Evolutionary conservation across 768 basidiomycete genomes (phyloP), one percentile per base, ranked within the genome.

Genomic region (Strobilomyces confusus): DNA sequence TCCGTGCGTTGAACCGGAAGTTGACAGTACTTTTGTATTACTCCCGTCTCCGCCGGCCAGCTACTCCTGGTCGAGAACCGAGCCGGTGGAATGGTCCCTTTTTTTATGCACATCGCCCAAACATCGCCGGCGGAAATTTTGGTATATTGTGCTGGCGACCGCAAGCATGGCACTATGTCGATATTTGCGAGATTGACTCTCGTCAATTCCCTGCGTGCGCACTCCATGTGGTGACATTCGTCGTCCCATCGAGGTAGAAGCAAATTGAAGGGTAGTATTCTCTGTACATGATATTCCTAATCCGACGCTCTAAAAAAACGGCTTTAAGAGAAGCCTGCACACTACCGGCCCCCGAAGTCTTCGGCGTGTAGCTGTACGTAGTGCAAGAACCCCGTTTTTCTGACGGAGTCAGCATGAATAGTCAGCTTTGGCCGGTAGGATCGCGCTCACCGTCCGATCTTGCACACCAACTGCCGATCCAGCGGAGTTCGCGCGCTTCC

Each of bases 331-430:
- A 6, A 8, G 29, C 29, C 29, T 9, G 9, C 23, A 25, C 17
- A 11, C 50, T 7, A 63, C 29, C 43, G 46, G 41, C 29, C 45
- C 44, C 63, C 63, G 51, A 75, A 74, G 44, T 75, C 72, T 44
- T 73, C 73, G 1, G 64, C 63, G 23, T 72, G 67, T 26, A 75
- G 56, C 17, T 73, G 74, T 2, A 73, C 72, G 38, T 75, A 75
- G 53, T 69, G 67, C 42, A 74, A 51, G 49, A 69, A 75, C 15
- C 73, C 73, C 15, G 66, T 66, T 49, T 65, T 66, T n/a, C 73
- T 75, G 22, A 33, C 7, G 49, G 33, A 32, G 17, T 63, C 36
- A 59, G 50, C 14, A 48, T 38, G 38, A 42, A 34, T 4, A 15
- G 8, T 36, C 34, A 19, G 32, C 32, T 25, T 20, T 22, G 6